Evolutionary conservation across 345 rosid species (phyloP), one percentile per base, ranked within the genome.

Genomic region (Ricinus communis): DNA sequence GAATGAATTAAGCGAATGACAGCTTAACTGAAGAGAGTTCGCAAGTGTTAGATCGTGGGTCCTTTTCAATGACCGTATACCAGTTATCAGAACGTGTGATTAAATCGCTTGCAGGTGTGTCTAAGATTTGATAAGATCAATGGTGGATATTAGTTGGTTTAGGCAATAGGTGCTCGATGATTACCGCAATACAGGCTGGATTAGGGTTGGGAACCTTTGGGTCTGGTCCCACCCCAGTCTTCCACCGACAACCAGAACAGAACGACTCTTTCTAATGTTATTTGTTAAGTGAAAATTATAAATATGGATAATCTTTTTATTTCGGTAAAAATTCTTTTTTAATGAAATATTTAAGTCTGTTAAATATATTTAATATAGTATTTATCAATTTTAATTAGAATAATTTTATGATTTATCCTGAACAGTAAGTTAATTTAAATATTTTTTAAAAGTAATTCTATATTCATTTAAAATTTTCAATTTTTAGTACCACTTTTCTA

Each of bases 141-240:
- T 60, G 68, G 74, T 62, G 0, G 12, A 8, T 5, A 61, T 62
- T 50, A 0, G 51, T 10, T 24, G 28, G 10, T 11, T 2, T 0
- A 5, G 58, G 9, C 9, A 47, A 46, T 25, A 62, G 60, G 15
- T 61, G 68, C 24, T 24, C 25, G 74, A 40, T 4, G 38, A 2
- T 62, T 71, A 61, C n/a, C 7, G 61, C 47, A 15, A 4, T 30
- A 71, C 74, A 71, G 68, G 74, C 74, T 61, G 74, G 74, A 50
- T 16, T 49, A 59, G 51, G 58, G 7, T 12, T 16, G 24, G 63
- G 25, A 56, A 16, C 14, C 40, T 9, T 0, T 12, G 54, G 0
- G 4, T 2, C 18, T 24, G 62, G 24, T 62, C 71, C 72, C 72
- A 60, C 66, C 21, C 0, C 31, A 60, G 38, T 55, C 36, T 41